Percentiles rank a stretch among this genome's conserved stretches.
These are phyloP conservation scores for Sphenostylis stenocarpa DNA, from an alignment of 306 rosid genomes.

Conservation along the genomic window DNA sequence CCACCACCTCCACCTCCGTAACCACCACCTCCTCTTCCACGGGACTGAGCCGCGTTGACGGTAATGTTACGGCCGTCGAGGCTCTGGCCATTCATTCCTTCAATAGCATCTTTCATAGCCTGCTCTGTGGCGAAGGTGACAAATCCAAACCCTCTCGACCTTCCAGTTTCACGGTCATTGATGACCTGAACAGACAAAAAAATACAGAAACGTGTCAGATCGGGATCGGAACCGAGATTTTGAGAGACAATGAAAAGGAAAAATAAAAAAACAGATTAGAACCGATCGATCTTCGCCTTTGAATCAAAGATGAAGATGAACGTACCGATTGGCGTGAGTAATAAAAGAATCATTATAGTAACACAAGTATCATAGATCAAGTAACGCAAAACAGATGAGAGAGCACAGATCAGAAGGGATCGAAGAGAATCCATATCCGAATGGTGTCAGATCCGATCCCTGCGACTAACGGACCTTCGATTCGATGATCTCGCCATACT, in stretches of 20 bases:
- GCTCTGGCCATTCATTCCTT: slow-evolving; percentile 82
- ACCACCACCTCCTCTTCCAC: slow-evolving; percentile 63
- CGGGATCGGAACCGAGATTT: neutral
- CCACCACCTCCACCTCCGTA: slow-evolving; percentile 70
- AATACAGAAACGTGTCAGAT: neutral
- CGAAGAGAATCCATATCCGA: slow-evolving; percentile 56
- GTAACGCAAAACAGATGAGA: slow-evolving; percentile 79
- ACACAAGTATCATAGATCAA: slow-evolving; percentile 73
- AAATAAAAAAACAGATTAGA: neutral
- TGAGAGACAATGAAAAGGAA: too few relatives aligned
- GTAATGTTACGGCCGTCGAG: slow-evolving; percentile 93
- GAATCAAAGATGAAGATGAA: slow-evolving; percentile 74
- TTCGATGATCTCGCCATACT: slow-evolving; percentile 74
- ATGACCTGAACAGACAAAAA: slow-evolving; percentile 53
- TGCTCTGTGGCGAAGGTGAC: slow-evolving; percentile 80
- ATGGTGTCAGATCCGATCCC: slow-evolving; percentile 80
- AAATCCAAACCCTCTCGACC: slow-evolving; percentile 93
- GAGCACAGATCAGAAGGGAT: slow-evolving; percentile 60
- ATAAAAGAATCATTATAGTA: slow-evolving; percentile 66
- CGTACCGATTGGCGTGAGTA: slow-evolving; percentile 89
- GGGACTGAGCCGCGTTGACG: slow-evolving; percentile 88
- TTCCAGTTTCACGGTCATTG: slow-evolving; percentile 90
- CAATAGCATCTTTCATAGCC: slow-evolving; percentile 78
- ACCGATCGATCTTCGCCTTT: slow-evolving; percentile 94
- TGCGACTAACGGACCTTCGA: slow-evolving; percentile 98